Evolutionary conservation across 306 rosid species (phyloP).

Genomic region (barrel medic (Medicago truncatula)): MtrunA17r5.0-ANR NC_053045.1:54864501-54865000

Average conservation of each 20-base stretch:
- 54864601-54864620: background rate
- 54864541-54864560: background rate
- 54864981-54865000: constrained; percentile 74
- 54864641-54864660: background rate
- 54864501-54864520: constrained; percentile 27
- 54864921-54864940: constrained; percentile 88
- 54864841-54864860: constrained; percentile 10
- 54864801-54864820: background rate
- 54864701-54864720: background rate
- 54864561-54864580: background rate
- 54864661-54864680: background rate
- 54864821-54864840: background rate
- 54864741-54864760: background rate
- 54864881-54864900: constrained; percentile 10
- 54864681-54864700: background rate
- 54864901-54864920: constrained; percentile 75
- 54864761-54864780: background rate
- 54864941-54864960: constrained; percentile 85
- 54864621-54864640: background rate
- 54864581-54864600: background rate
- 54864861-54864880: background rate
- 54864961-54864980: constrained; percentile 78
- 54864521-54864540: constrained; percentile 38
- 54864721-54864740: background rate
- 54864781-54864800: background rate